phyloP scores from a whole-genome alignment of 208 protist species.

The Leishmania tropica region DNA sequence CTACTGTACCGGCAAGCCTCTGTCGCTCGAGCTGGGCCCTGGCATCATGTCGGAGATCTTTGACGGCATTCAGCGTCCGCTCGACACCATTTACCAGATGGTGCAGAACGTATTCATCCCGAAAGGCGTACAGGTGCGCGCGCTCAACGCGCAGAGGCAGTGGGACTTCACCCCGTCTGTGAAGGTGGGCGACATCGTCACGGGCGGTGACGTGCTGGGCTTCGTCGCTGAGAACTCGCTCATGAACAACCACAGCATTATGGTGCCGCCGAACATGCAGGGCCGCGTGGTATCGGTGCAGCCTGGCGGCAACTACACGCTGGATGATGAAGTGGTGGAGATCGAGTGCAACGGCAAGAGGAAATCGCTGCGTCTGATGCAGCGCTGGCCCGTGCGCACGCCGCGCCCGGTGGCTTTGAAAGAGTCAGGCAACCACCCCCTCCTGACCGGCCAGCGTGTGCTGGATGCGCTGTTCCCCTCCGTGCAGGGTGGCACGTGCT shows the following conservation, averaged over 20 bases:
- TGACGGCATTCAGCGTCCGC: conserved; percentile 99
- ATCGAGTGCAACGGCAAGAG: conserved; percentile 92
- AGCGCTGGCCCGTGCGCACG: conserved; percentile 98
- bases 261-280: conserved; percentile 95
- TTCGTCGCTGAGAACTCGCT: conserved; percentile 97
- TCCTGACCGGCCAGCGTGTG: conserved; percentile 99
- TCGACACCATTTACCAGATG: conserved; percentile 98
- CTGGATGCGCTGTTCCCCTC: conserved; percentile 99
- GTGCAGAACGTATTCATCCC: conserved; percentile 99
- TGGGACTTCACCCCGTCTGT: conserved; percentile 97
- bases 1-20: conserved; percentile 98
- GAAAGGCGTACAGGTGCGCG: conserved; percentile 96
- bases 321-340: conserved; percentile 93
- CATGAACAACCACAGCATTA: conserved; percentile 96
- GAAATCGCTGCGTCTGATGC: conserved; percentile 93
- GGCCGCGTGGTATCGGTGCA: conserved; percentile 96
- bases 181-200: conserved; percentile 97
- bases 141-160: conserved; percentile 93
- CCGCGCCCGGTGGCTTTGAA: conserved; percentile 96
- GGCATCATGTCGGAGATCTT: conserved; percentile 99
- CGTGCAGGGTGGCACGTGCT: conserved; percentile 99
- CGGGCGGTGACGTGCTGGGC: conserved; percentile 98
- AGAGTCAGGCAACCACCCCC: conserved; percentile 95
- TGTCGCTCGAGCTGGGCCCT: conserved; percentile 99
- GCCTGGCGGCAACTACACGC: conserved; percentile 93